Conservation (phyloP, 1,284 basidiomycete genomes). For the Ceratobasidium sp. region DNA sequence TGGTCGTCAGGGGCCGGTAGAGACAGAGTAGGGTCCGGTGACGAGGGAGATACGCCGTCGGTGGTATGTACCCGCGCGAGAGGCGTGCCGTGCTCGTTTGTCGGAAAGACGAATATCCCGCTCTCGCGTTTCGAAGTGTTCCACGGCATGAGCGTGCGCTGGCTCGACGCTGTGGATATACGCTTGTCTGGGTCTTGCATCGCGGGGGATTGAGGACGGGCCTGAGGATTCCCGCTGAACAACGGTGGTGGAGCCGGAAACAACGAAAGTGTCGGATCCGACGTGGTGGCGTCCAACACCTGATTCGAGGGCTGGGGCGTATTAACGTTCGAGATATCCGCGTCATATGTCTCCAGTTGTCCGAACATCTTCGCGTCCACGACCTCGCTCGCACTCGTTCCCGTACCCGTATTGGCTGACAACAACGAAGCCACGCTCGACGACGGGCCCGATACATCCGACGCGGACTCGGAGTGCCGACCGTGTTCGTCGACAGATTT, state of each 20-base stretch:
- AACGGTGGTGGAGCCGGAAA: neutral
- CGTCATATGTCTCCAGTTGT: slow-evolving; percentile 9
- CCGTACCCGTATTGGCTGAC: slow-evolving; percentile 12
- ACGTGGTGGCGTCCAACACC: neutral
- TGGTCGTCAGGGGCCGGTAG: neutral
- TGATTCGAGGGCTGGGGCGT: slow-evolving; percentile 3
- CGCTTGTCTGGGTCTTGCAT: slow-evolving; percentile 42
- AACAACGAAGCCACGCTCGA: slow-evolving; percentile 41
- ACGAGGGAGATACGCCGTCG: slow-evolving; percentile 19
- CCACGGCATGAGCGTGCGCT: slow-evolving; percentile 40
- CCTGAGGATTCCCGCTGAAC: slow-evolving; percentile 22
- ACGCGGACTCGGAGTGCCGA: slow-evolving; percentile 23
- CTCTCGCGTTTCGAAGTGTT: slow-evolving; percentile 24
- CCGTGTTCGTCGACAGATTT: slow-evolving; percentile 4
- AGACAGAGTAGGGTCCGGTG: neutral
- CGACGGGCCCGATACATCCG: slow-evolving; percentile 31
- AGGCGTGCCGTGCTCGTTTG: slow-evolving; percentile 3
- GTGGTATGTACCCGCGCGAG: slow-evolving; percentile 35
- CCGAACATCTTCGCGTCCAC: slow-evolving; percentile 1
- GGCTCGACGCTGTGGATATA: slow-evolving; percentile 42
- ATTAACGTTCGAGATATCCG: slow-evolving; percentile 20
- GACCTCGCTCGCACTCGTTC: slow-evolving; percentile 34
- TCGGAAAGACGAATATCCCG: slow-evolving; percentile 34
- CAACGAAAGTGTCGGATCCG: neutral
- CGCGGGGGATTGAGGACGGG: slow-evolving; percentile 20